Conservation (phyloP, 169 alveolate species). For the Plasmodium sp. region DNA sequence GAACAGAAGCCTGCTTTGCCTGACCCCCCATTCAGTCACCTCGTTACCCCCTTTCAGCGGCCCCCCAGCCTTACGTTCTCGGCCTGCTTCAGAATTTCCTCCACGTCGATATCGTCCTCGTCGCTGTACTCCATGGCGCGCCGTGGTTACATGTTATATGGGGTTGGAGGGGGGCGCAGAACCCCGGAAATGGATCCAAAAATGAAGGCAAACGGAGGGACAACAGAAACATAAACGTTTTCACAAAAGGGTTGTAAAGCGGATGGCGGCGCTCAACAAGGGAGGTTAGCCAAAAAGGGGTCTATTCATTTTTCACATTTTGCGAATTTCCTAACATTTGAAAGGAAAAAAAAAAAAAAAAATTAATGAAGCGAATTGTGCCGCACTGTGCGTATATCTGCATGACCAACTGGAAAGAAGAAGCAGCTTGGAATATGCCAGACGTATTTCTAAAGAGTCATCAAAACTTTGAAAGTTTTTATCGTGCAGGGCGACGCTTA, state of each 20-base stretch:
- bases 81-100: slow-evolving; percentile 66
- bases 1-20: not conserved
- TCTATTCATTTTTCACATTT: not conserved
- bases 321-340: not conserved
- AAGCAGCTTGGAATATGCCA: not conserved
- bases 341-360: not conserved
- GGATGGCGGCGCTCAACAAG: not conserved
- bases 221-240: not conserved
- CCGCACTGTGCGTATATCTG: not conserved
- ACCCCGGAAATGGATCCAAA: not conserved
- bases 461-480: not conserved
- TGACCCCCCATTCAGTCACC: not conserved
- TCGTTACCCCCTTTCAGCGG: not conserved
- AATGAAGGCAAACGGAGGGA: not conserved
- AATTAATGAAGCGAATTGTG: not conserved
- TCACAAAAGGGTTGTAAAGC: not conserved
- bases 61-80: slow-evolving; percentile 30
- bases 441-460: not conserved
- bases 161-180: not conserved
- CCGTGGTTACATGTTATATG: not conserved
- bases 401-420: not conserved
- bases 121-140: slow-evolving; percentile 54
- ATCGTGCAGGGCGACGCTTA: not conserved
- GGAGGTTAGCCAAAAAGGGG: not conserved
- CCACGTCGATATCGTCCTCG: slow-evolving; percentile 67